These are phyloP conservation scores for Ananas comosus DNA, from an alignment of 176 grass and related monocot species.

Conservation along the genomic window DNA sequence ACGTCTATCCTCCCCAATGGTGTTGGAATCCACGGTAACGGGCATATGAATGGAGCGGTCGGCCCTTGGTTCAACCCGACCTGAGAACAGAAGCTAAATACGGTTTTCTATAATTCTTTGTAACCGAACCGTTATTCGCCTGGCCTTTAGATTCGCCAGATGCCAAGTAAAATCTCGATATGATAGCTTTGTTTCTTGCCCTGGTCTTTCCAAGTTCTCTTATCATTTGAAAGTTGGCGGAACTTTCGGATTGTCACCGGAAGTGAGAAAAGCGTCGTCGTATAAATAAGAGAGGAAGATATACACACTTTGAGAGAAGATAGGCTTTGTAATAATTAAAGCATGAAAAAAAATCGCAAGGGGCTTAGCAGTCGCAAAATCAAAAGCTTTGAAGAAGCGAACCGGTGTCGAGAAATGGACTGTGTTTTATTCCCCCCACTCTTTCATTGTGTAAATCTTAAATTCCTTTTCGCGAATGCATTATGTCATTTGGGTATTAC, in stretches of 20 bases:
- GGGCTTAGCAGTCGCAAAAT: not conserved
- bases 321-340: not conserved
- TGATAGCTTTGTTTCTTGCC: constrained; percentile 42
- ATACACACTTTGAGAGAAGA: not conserved
- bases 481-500: too few species aligned
- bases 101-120: constrained; percentile 25
- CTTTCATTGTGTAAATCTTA: too few species aligned
- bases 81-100: constrained; percentile 30
- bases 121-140: constrained; percentile 30
- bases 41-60: constrained; percentile 31
- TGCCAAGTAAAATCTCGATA: constrained; percentile 35
- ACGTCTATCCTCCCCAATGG: constrained; percentile 60
- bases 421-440: too few species aligned
- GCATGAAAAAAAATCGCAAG: not conserved
- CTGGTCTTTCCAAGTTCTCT: constrained; percentile 25
- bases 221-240: constrained; percentile 43
- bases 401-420: too few species aligned
- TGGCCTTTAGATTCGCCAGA: constrained; percentile 30
- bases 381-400: not conserved
- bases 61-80: constrained; percentile 53
- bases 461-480: too few species aligned
- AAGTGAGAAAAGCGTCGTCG: constrained; percentile 23
- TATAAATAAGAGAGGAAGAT: constrained; percentile 21
- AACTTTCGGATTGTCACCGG: constrained; percentile 40
- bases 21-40: constrained; percentile 49